A percentile compares a stretch with the other conserved stretches of the same genome.
Evolutionary conservation across 2,329 filamentous ascomycete species (phyloP).

Genomic region (Colletotrichum theobromicola): DNA sequence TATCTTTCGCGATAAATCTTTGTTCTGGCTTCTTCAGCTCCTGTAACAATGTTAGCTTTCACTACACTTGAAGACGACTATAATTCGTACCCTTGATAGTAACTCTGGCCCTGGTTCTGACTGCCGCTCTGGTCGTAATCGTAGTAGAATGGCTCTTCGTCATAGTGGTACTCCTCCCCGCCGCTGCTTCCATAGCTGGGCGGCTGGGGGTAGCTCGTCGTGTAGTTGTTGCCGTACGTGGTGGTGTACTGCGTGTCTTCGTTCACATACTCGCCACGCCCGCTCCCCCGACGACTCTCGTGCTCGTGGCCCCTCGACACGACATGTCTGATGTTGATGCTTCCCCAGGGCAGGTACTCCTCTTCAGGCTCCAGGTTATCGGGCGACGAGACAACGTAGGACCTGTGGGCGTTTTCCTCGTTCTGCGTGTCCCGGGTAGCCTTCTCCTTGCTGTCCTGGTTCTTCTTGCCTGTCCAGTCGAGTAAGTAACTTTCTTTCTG

Average conservation of each 20-base stretch:
- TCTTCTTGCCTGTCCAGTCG: conserved; percentile 67
- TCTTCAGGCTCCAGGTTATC: conserved; percentile 59
- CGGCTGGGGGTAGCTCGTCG: conserved; percentile 25
- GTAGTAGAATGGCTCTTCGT: conserved; percentile 28
- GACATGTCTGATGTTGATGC: conserved; percentile 64
- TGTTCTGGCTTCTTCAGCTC: background rate
- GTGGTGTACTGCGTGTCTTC: conserved; percentile 36
- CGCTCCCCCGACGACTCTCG: conserved; percentile 48
- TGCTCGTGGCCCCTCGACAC: conserved; percentile 56
- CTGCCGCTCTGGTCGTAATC: conserved; percentile 22
- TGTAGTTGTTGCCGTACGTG: conserved; percentile 25
- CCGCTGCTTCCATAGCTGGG: conserved; percentile 37
- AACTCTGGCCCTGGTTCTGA: background rate
- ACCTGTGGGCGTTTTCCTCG: conserved; percentile 65
- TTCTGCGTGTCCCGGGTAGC: conserved; percentile 69
- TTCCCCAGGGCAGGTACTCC: conserved; percentile 74
- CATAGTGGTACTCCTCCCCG: conserved; percentile 37
- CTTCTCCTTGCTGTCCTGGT: conserved; percentile 70
- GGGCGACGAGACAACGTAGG: conserved; percentile 66
- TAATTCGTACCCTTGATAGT: background rate
- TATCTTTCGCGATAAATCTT: background rate
- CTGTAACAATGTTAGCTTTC: background rate
- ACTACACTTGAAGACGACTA: background rate
- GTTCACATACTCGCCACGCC: conserved; percentile 38
- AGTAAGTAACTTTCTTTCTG: background rate